phyloP scores from a whole-genome alignment of 1,139 yeast genomes.

The Suhomyces bribrorum region DNA sequence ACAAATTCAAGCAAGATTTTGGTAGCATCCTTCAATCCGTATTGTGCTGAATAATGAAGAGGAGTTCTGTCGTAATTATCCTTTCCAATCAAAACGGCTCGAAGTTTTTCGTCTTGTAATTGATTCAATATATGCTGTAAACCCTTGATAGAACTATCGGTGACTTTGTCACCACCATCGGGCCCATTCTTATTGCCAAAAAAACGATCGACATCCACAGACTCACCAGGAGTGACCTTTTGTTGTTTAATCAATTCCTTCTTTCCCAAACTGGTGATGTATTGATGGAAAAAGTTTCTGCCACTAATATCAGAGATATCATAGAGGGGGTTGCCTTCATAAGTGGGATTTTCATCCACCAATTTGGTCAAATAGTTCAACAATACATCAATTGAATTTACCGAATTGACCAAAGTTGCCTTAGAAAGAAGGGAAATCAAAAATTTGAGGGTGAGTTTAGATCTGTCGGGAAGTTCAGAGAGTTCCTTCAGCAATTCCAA shows the following conservation, averaged over 20 bases:
- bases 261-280: conserved; percentile 75
- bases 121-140: conserved; percentile 54
- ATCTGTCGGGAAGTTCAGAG: conserved; percentile 23
- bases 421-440: conserved; percentile 61
- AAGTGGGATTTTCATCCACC: conserved; percentile 13
- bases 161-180: conserved; percentile 50
- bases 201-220: conserved; percentile 31
- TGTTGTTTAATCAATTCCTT: conserved; percentile 29
- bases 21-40: conserved; percentile 71
- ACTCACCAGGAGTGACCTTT: conserved; percentile 38
- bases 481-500: conserved; percentile 43
- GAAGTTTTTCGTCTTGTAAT: conserved; percentile 39
- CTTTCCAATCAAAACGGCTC: conserved; percentile 56
- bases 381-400: conserved; percentile 57
- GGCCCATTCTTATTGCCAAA: conserved; percentile 51
- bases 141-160: conserved; percentile 45
- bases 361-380: conserved; percentile 30
- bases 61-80: conserved; percentile 86
- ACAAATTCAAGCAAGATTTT: conserved; percentile 53
- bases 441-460: conserved; percentile 38
- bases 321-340: conserved; percentile 29
- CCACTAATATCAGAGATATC: conserved; percentile 79
- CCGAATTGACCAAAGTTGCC: conserved; percentile 55
- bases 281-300: conserved; percentile 82
- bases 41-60: conserved; percentile 86